Conservation (phyloP, 805 yeast species). For the Lipomyces mesembrius region DNA sequence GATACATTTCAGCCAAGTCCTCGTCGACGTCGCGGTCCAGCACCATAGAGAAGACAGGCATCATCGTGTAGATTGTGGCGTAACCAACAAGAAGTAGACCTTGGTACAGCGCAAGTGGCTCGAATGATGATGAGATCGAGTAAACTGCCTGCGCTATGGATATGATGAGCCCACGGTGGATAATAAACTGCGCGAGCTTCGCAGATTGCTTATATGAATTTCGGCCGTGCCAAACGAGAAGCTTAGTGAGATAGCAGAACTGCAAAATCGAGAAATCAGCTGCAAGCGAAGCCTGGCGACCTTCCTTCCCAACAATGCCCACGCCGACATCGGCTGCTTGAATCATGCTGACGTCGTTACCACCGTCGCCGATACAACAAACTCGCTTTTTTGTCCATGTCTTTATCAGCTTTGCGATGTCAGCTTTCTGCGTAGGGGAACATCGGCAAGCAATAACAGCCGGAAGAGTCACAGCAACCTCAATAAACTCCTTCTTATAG, state of each 20-base stretch:
- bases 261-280: conserved; percentile 95
- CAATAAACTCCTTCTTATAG: conserved; percentile 73
- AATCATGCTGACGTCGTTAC: conserved; percentile 98
- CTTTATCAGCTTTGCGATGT: conserved; percentile 81
- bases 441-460: conserved; percentile 98
- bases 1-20: conserved; percentile 83
- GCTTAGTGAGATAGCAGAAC: conserved; percentile 83
- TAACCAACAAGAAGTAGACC: conserved; percentile 99
- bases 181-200: conserved; percentile 91
- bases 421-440: conserved; percentile 98
- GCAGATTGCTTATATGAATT: conserved; percentile 96
- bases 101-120: conserved; percentile 91
- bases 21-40: conserved; percentile 91
- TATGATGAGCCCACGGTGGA: conserved; percentile 92
- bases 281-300: conserved; percentile 94
- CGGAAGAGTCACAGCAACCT: conserved; percentile 76
- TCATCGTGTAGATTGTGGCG: conserved; percentile 96
- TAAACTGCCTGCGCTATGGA: conserved; percentile 94
- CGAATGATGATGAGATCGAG: conserved; percentile 83
- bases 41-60: conserved; percentile 93
- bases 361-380: conserved; percentile 99
- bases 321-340: conserved; percentile 99
- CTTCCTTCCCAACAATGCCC: conserved; percentile 98
- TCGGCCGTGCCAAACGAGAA: conserved; percentile 96
- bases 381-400: conserved; percentile 83